These are phyloP conservation scores for Dalbergia cochinchinensis DNA, from an alignment of 306 rosid species.

Conservation along the genomic window DNA sequence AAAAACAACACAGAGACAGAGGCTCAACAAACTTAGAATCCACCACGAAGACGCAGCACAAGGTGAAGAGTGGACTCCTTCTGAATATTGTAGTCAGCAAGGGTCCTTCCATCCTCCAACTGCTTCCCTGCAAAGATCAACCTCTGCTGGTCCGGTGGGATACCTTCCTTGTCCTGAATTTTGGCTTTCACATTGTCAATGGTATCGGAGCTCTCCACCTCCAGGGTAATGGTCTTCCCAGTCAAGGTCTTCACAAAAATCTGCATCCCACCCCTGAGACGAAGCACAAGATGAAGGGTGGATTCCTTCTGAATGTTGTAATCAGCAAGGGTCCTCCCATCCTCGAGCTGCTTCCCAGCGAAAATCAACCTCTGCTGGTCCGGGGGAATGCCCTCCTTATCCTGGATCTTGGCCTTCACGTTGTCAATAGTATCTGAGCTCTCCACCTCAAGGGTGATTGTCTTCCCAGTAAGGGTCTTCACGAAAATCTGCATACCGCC, in stretches of 20 bases:
- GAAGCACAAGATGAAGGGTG: constrained; percentile 72
- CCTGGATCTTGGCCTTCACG: constrained; percentile 70
- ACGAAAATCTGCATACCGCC: constrained; percentile 81
- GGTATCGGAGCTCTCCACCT: constrained; percentile 59
- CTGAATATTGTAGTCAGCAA: constrained; percentile 54
- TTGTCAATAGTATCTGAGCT: constrained; percentile 76
- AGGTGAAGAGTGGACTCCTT: constrained; percentile 61
- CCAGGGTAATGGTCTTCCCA: constrained; percentile 53
- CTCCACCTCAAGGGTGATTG: constrained; percentile 77
- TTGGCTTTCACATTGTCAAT: constrained; percentile 53
- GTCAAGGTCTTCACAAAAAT: constrained; percentile 62
- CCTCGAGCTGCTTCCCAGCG: constrained; percentile 72
- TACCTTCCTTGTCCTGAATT: constrained; percentile 55
- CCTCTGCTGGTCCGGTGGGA: constrained; percentile 55
- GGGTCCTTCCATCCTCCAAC: constrained; percentile 59
- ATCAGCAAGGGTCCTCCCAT: constrained; percentile 70
- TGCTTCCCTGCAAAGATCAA: constrained; percentile 60
- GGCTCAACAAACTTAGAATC: constrained; percentile 29
- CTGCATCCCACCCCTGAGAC: constrained; percentile 72
- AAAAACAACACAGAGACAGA: neutral
- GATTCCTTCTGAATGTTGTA: constrained; percentile 80
- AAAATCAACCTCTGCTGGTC: constrained; percentile 76
- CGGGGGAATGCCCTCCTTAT: constrained; percentile 74
- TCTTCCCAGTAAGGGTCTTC: constrained; percentile 68
- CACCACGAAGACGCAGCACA: constrained; percentile 68